phyloP scores from a whole-genome alignment of 257 asterid species.

The Galeopsis tetrahit region DNA sequence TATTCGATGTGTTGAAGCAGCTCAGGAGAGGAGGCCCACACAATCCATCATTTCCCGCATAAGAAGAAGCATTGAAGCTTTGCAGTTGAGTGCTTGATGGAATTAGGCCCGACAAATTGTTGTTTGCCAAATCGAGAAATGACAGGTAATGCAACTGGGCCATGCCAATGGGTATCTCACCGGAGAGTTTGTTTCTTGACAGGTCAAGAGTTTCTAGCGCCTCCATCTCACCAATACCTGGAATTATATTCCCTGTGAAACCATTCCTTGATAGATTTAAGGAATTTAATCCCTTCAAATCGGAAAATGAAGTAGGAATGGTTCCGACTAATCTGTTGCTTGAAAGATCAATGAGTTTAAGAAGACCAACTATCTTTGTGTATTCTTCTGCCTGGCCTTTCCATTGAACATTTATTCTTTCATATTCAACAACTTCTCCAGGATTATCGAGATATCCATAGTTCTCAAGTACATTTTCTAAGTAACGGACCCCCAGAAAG shows the following conservation, averaged over 20 bases:
- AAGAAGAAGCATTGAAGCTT: constrained; percentile 37
- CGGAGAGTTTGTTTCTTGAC: constrained; percentile 40
- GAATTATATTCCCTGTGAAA: constrained; percentile 34
- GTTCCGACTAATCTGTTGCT: not conserved
- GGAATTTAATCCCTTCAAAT: constrained; percentile 30
- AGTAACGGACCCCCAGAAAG: no score
- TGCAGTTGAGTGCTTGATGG: constrained; percentile 42
- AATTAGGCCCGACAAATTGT: constrained; percentile 38
- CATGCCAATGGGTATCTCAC: constrained; percentile 38
- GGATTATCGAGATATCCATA: no score
- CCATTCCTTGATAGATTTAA: constrained; percentile 43
- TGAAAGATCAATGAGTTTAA: constrained; percentile 42
- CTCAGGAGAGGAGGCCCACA: constrained; percentile 40
- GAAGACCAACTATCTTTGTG: constrained; percentile 10
- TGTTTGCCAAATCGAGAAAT: constrained; percentile 42
- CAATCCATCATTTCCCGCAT: constrained; percentile 31
- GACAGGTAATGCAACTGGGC: constrained; percentile 28
- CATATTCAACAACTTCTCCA: no score
- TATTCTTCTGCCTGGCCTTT: constrained; percentile 29
- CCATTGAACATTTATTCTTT: constrained; percentile 45
- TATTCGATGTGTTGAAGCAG: not conserved
- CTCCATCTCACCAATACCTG: constrained; percentile 40
- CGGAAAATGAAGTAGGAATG: constrained; percentile 8
- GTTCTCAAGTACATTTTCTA: no score
- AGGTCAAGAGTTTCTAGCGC: constrained; percentile 42